Base-by-base conservation (phyloP, 1,284 basidiomycete genomes). In the Entoloma clypeatum region DNA sequence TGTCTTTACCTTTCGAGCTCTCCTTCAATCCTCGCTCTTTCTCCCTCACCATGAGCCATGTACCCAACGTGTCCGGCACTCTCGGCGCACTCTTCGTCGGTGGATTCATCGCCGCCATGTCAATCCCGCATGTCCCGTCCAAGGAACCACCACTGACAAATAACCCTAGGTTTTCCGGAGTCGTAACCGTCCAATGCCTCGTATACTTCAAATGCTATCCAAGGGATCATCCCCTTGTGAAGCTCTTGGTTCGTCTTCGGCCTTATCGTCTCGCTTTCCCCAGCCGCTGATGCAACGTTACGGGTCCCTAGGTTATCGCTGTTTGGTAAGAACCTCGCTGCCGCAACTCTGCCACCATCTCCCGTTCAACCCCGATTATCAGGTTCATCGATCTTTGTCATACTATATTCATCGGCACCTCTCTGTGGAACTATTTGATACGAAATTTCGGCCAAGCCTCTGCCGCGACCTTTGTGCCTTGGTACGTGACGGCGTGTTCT, bases 1-100 rank as follows among this genome's bases (percentile, higher is more conserved):
- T n/a, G n/a, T n/a, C n/a, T n/a, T n/a, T n/a, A n/a, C n/a, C n/a
- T n/a, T n/a, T n/a, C n/a, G n/a, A n/a, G n/a, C n/a, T n/a, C n/a
- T n/a, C n/a, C n/a, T n/a, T n/a, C n/a, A n/a, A n/a, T n/a, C n/a
- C n/a, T n/a, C n/a, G n/a, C n/a, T n/a, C n/a, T n/a, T n/a, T n/a
- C n/a, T n/a, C n/a, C n/a, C n/a, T 18, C 8, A 19, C 26, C 36
- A 34, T 41, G 36, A 24, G 25, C 18, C 19, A 16, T 10, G 14
- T 5, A 22, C 16, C 54, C 31, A 49, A 58, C 39, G 49, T 63
- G 31, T 31, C 50, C 11, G 48, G 41, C 21, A 73, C 72, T 2
- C 61, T 61, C 24, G 72, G 71, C 10, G 70, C 72, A 13, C 59
- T 74, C 7, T 52, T 73, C 5, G 41, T 71, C 4, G 72, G 72